These are phyloP conservation scores for Zygosaccharomyces sapae DNA, from an alignment of 1,139 yeast genomes.

Conservation along the genomic window DNA sequence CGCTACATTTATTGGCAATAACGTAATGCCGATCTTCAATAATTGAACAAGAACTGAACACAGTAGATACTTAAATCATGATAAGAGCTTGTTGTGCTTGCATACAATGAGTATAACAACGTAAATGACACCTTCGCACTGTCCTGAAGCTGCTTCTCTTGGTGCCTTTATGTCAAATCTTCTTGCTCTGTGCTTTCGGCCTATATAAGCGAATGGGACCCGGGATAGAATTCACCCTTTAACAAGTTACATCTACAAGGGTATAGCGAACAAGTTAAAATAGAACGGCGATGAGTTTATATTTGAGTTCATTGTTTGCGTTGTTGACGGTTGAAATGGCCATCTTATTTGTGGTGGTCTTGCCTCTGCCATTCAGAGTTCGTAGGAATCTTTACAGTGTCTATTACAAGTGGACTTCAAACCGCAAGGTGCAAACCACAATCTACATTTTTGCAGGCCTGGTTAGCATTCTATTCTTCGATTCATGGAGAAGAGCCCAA, in stretches of 20 bases:
- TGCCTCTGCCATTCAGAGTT: slow-evolving; percentile 57
- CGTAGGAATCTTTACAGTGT: slow-evolving; percentile 45
- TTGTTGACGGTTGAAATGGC: slow-evolving; percentile 51
- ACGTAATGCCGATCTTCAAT: no score
- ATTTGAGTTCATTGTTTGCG: slow-evolving; percentile 38
- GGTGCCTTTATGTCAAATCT: no score
- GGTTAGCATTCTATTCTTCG: slow-evolving; percentile 54
- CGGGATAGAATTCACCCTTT: not conserved
- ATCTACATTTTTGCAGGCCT: slow-evolving; percentile 44
- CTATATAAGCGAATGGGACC: slow-evolving; percentile 2
- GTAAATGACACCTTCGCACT: no score
- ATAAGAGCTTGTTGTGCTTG: no score
- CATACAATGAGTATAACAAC: no score
- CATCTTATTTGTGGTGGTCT: slow-evolving; percentile 47
- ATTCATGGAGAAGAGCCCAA: slow-evolving; percentile 51
- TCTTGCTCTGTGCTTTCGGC: slow-evolving; percentile 3
- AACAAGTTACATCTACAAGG: not conserved
- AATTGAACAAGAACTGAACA: no score
- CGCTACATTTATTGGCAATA: no score
- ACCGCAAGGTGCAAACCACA: slow-evolving; percentile 49
- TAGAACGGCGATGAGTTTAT: slow-evolving; percentile 34
- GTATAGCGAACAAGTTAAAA: not conserved
- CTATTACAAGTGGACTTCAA: slow-evolving; percentile 37
- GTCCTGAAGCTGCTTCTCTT: no score
- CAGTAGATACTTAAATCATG: no score